phyloP scores from a whole-genome alignment of 768 basidiomycete species.

The Lactifluus pinguis region DNA sequence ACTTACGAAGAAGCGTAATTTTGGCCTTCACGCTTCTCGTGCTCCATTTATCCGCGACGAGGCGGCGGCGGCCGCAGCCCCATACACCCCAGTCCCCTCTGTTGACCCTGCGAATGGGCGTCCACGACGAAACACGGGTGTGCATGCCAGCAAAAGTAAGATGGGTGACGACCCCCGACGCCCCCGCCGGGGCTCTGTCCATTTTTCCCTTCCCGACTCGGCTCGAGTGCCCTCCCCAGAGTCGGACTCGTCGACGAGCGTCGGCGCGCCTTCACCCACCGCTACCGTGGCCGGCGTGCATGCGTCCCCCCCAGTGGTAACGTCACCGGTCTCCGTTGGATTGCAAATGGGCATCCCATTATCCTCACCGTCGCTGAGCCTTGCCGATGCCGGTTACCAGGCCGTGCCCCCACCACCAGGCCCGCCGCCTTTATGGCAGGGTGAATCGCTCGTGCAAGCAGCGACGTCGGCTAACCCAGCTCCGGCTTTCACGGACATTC shows the following conservation, averaged over 20 bases:
- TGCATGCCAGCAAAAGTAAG: slow-evolving; percentile 10
- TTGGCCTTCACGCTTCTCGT: slow-evolving; percentile 15
- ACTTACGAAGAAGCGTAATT: slow-evolving; percentile 20
- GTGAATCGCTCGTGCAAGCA: not conserved
- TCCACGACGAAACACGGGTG: slow-evolving; percentile 15
- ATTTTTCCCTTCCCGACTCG: slow-evolving; percentile 4
- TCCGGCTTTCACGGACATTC: slow-evolving; percentile 12
- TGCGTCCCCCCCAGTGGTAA: not conserved
- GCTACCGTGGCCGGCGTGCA: slow-evolving; percentile 1
- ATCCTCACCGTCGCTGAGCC: not conserved
- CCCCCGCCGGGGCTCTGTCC: slow-evolving; percentile 12
- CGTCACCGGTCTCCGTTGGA: not conserved
- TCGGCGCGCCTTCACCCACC: slow-evolving; percentile 16
- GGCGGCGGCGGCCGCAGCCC: not conserved
- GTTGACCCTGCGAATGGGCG: slow-evolving; percentile 3
- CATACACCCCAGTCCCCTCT: not conserved
- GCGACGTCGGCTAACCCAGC: slow-evolving; percentile 1
- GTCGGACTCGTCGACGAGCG: slow-evolving; percentile 14
- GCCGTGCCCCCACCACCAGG: not conserved
- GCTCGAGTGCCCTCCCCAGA: slow-evolving; percentile 16
- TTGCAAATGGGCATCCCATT: slow-evolving; percentile 4
- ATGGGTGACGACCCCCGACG: slow-evolving; percentile 10
- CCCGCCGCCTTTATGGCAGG: slow-evolving; percentile 11
- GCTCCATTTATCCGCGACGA: slow-evolving; percentile 18
- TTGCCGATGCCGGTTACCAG: not conserved